Conservation (phyloP, 164 flowering plant genomes). For the Vitis vinifera region DNA sequence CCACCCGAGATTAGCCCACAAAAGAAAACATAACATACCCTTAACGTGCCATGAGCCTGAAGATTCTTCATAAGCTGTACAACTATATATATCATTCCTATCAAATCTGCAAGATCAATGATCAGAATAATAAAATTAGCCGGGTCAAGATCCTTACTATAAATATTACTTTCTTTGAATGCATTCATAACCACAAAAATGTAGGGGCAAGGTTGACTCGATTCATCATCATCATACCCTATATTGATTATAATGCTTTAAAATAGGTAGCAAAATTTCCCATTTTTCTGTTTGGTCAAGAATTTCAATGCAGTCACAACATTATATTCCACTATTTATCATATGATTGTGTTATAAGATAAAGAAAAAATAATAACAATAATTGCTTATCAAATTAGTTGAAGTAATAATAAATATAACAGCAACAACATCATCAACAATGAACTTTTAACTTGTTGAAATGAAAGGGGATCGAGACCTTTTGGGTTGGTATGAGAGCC, state of each 20-base stretch:
- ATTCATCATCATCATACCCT: background rate
- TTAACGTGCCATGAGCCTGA: slow-evolving; percentile 77
- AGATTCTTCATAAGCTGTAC: slow-evolving; percentile 82
- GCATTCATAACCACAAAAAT: background rate
- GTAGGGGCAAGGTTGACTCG: background rate
- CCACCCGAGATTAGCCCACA: background rate
- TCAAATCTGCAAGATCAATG: slow-evolving; percentile 94
- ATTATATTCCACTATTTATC: too few species aligned
- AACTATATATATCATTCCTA: slow-evolving; percentile 68
- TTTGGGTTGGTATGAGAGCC: slow-evolving; percentile 74
- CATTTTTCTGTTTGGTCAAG: background rate
- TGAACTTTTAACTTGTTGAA: too few species aligned
- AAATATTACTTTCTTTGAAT: too few species aligned
- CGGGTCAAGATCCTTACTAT: too few species aligned
- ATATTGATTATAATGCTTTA: background rate
- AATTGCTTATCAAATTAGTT: too few species aligned
- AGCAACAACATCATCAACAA: too few species aligned
- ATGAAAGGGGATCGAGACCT: slow-evolving; percentile 40
- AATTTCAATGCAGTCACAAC: background rate
- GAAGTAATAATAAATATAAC: background rate
- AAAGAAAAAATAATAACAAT: too few species aligned
- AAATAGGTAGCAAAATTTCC: background rate
- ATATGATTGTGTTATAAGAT: too few species aligned
- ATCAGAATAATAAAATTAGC: slow-evolving; percentile 4
- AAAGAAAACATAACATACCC: slow-evolving; percentile 49